Base-by-base conservation (phyloP, 805 yeast species). In the Saccharomyces jurei region DNA sequence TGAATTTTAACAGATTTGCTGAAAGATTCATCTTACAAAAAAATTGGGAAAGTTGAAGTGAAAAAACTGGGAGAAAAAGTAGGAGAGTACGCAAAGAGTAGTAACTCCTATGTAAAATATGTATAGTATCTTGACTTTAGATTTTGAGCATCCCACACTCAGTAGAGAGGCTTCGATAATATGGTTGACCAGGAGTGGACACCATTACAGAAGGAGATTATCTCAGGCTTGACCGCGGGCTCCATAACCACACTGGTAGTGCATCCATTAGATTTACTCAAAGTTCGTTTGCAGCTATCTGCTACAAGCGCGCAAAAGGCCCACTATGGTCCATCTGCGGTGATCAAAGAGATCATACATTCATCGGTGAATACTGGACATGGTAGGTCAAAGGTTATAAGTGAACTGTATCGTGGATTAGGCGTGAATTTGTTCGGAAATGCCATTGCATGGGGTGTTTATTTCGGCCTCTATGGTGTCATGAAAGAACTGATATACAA, bases 181-280 rank as follows among this genome's bases (percentile, higher is more conserved):
- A 36, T 36, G 44, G 44, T 36, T 6, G 30, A 46, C 14, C 49
- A 26, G 29, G 29, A 26, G 27, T 26, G 30, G 46, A 56, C 62
- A 2, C 59, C 67, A 3, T 48, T 75, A n/a, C 74, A 74, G 50
- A 71, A 77, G 46, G 94, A 90, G 63, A 64, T 82, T 0, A 65
- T 83, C 1, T 77, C 94, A 0, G 97, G 97, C 0, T 68, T 91
- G 5, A 65, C 82, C 1, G 96, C 97, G 0, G 99, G 99, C 0
- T 78, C 84, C 41, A 69, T 81, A 11, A 84, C 97, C 6, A 91
- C 98, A 1, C 60, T 87, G 1, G 74, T 86, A 0, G 84, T 92
- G 30, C 99, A 94, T 66, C 99, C 99, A 1, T 71, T 94, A 49
- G 99, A 94, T 69, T 75, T 94, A 51, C 71, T 91, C 55, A 94